These are phyloP conservation scores for Globisporangium sylvaticum DNA, from an alignment of 352 stramenopile genomes.

Conservation along the genomic window DNA sequence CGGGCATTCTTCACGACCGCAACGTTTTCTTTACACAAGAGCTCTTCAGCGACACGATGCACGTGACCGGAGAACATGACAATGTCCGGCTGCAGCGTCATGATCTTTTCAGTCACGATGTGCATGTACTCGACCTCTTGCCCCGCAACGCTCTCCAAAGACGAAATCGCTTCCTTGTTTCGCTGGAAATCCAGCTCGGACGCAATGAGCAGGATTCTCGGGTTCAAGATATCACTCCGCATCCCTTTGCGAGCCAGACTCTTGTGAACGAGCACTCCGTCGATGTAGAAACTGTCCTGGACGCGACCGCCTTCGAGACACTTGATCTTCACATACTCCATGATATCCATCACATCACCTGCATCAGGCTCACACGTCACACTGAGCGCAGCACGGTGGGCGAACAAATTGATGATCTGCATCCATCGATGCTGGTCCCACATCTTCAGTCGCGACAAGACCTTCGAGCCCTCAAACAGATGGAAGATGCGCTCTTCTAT, in stretches of 20 bases:
- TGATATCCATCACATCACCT: slow-evolving; percentile 77
- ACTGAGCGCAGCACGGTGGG: slow-evolving; percentile 51
- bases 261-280: slow-evolving; percentile 87
- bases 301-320: slow-evolving; percentile 69
- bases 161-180: slow-evolving; percentile 80
- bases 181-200: slow-evolving; percentile 83
- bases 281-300: slow-evolving; percentile 86
- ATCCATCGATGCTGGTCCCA: slow-evolving; percentile 80
- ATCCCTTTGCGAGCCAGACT: slow-evolving; percentile 80
- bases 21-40: slow-evolving; percentile 71
- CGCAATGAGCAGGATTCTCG: slow-evolving; percentile 79
- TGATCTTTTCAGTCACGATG: slow-evolving; percentile 86
- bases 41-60: slow-evolving; percentile 78
- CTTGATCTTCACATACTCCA: slow-evolving; percentile 84
- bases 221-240: slow-evolving; percentile 74
- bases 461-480: slow-evolving; percentile 48
- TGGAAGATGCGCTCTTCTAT: slow-evolving; percentile 77
- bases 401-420: slow-evolving; percentile 76
- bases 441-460: slow-evolving; percentile 54
- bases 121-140: slow-evolving; percentile 91
- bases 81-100: slow-evolving; percentile 81
- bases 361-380: slow-evolving; percentile 66
- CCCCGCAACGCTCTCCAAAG: slow-evolving; percentile 72
- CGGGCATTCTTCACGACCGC: slow-evolving; percentile 87
- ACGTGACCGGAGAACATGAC: slow-evolving; percentile 85